Conservation (phyloP, 192 early-diverging fungal species). For the Entophlyctis helioformis region DNA sequence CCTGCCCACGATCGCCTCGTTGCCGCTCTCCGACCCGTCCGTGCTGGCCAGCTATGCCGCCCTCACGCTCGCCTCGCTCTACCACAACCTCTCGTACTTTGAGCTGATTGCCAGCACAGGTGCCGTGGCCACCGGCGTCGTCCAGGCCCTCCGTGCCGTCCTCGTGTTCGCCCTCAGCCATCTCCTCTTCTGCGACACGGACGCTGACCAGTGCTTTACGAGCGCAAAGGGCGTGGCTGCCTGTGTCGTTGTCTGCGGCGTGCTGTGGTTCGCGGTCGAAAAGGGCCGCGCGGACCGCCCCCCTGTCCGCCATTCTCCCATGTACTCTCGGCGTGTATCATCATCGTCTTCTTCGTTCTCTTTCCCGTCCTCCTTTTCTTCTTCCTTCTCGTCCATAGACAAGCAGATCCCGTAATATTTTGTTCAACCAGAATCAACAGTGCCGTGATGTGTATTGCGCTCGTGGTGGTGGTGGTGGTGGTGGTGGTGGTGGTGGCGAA, state of each 20-base stretch:
- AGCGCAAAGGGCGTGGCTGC: conserved; percentile 21
- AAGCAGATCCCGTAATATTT: too few relatives aligned
- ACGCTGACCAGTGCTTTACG: conserved; percentile 27
- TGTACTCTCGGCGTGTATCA: too few relatives aligned
- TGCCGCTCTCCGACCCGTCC: conserved; percentile 16
- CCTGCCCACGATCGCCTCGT: conserved; percentile 15
- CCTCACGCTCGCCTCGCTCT: conserved; percentile 19
- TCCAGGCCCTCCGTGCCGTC: conserved; percentile 34
- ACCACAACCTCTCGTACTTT: conserved; percentile 31
- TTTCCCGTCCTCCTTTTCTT: too few relatives aligned
- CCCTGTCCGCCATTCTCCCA: too few relatives aligned
- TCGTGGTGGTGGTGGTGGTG: too few relatives aligned
- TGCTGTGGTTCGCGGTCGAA: conserved; percentile 27
- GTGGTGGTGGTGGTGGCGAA: too few relatives aligned
- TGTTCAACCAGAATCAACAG: too few relatives aligned
- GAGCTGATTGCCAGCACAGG: conserved; percentile 26
- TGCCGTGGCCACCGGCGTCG: conserved; percentile 33
- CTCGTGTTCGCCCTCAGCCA: conserved; percentile 27
- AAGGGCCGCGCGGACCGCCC: too few relatives aligned
- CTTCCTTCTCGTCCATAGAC: too few relatives aligned
- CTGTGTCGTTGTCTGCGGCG: conserved; percentile 24
- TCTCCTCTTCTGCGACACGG: conserved; percentile 22
- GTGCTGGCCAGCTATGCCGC: conserved; percentile 18
- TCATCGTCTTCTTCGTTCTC: too few relatives aligned
- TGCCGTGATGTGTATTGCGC: too few relatives aligned